Evolutionary conservation across 768 basidiomycete species (phyloP).

Genomic region (Macrolepiota fuliginosa): DNA sequence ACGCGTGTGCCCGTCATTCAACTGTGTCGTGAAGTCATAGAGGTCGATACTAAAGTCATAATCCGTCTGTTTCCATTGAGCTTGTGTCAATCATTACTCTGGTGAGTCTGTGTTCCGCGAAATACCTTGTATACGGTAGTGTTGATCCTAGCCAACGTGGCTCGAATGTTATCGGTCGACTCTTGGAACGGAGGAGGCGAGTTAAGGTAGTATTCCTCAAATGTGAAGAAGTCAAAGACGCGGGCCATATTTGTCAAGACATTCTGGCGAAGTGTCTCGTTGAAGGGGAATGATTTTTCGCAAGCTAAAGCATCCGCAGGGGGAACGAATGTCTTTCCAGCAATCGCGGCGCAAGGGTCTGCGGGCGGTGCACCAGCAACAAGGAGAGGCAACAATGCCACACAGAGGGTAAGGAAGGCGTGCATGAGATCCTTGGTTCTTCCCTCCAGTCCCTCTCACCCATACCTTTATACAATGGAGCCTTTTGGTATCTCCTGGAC

Average conservation of each 20-base stretch:
- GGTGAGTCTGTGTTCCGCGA: not conserved
- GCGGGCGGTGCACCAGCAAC: constrained; percentile 24
- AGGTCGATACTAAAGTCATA: constrained; percentile 63
- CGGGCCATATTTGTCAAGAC: constrained; percentile 44
- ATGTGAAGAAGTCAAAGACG: constrained; percentile 53
- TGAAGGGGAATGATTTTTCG: constrained; percentile 54
- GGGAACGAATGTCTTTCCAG: constrained; percentile 40
- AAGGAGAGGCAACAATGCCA: constrained; percentile 10
- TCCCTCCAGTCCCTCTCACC: not conserved
- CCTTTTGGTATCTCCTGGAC: not conserved
- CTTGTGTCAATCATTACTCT: not conserved
- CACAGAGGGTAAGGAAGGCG: constrained; percentile 2
- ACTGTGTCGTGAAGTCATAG: constrained; percentile 49
- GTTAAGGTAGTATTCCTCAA: constrained; percentile 48
- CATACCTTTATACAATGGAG: not conserved
- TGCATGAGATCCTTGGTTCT: not conserved
- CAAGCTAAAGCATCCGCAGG: constrained; percentile 59
- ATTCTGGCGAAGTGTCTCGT: constrained; percentile 54
- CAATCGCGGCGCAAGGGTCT: constrained; percentile 37
- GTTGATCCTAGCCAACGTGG: constrained; percentile 45
- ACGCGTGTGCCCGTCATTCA: constrained; percentile 71
- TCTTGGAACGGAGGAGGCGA: constrained; percentile 54
- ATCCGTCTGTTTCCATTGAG: constrained; percentile 43
- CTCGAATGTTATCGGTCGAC: constrained; percentile 53
- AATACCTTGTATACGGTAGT: constrained; percentile 43